Percentiles rank a stretch among this genome's conserved stretches.
Evolutionary conservation across 169 alveolate genomes (phyloP).

Genomic region (Plasmodium reichenowi): DNA sequence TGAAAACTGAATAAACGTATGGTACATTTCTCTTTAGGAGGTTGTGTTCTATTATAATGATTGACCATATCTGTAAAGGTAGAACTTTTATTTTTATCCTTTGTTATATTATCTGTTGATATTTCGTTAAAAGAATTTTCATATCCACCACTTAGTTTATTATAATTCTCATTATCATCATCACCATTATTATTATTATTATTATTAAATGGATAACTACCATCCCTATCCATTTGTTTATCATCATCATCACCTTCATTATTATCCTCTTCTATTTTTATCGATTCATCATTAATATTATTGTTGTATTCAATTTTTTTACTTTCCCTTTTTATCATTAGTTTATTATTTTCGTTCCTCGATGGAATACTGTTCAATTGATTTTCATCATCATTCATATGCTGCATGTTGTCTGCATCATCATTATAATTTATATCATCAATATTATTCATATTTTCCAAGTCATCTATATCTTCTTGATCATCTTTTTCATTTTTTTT

Average conservation of each 20-base stretch:
- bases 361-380: neutral
- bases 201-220: neutral
- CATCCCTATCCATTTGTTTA: too few species aligned
- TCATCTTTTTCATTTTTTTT: neutral
- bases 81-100: neutral
- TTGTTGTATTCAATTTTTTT: too few species aligned
- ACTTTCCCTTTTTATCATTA: too few species aligned
- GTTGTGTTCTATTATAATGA: constrained; percentile 76
- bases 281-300: too few species aligned
- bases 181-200: neutral
- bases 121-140: neutral
- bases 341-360: too few species aligned
- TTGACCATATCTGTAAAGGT: constrained; percentile 45
- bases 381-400: neutral
- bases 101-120: constrained; percentile 36
- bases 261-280: too few species aligned
- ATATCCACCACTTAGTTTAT: neutral
- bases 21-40: constrained; percentile 83
- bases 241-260: too few species aligned
- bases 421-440: neutral
- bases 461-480: neutral
- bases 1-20: constrained; percentile 89
- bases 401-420: neutral
- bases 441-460: neutral
- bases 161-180: neutral